Evolutionary conservation across 2,329 filamentous ascomycete species (phyloP).

Genomic region (Blastomyces percursus): DNA sequence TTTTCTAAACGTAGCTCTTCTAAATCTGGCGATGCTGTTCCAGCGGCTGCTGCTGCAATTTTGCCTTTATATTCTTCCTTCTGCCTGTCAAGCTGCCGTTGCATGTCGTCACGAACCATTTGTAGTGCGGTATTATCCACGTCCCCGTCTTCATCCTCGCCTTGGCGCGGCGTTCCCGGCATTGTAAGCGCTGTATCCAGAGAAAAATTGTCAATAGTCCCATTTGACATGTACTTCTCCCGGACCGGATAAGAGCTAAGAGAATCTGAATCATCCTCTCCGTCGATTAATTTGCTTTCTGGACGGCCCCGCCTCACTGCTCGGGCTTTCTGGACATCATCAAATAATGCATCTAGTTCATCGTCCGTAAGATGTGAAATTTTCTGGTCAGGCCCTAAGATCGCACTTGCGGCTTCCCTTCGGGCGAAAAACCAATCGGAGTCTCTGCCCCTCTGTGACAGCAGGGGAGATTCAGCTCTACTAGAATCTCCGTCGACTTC

Average conservation of each 20-base stretch:
- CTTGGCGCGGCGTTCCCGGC: slow-evolving; percentile 77
- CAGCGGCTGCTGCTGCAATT: slow-evolving; percentile 59
- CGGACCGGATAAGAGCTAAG: slow-evolving; percentile 74
- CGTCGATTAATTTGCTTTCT: slow-evolving; percentile 45
- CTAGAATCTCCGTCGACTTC: slow-evolving; percentile 63
- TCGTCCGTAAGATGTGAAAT: slow-evolving; percentile 85
- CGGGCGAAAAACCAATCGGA: slow-evolving; percentile 92
- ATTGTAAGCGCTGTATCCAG: slow-evolving; percentile 89
- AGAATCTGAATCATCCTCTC: slow-evolving; percentile 74
- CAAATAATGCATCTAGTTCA: slow-evolving; percentile 83
- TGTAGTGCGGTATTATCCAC: slow-evolving; percentile 51
- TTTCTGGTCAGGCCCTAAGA: slow-evolving; percentile 82
- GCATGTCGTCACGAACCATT: slow-evolving; percentile 70
- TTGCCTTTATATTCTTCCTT: slow-evolving; percentile 74
- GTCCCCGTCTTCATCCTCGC: slow-evolving; percentile 54
- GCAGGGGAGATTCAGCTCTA: slow-evolving; percentile 67
- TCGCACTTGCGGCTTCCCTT: slow-evolving; percentile 81
- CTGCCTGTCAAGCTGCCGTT: slow-evolving; percentile 68
- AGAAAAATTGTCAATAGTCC: slow-evolving; percentile 91
- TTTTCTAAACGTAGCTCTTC: slow-evolving; percentile 79
- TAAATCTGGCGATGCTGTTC: slow-evolving; percentile 60
- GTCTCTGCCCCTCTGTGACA: slow-evolving; percentile 57
- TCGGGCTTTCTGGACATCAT: slow-evolving; percentile 81
- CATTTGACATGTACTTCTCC: slow-evolving; percentile 92
- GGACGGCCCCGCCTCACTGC: slow-evolving; percentile 65